Evolutionary conservation across 139 green algal genomes (phyloP).

Genomic region (Chlorella sp.): DNA sequence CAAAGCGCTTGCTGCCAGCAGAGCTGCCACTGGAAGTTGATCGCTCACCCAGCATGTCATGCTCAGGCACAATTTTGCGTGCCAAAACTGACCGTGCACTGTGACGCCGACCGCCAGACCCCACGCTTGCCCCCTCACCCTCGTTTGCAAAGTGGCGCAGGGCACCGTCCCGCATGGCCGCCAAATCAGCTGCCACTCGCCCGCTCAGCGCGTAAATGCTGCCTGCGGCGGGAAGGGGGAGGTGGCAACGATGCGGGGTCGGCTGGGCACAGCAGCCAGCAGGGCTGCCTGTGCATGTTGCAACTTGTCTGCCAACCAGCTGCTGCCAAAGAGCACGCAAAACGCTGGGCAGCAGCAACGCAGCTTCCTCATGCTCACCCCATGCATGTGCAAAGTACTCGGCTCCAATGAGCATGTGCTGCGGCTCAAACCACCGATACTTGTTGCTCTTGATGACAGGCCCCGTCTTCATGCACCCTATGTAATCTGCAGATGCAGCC

Average conservation of each 20-base stretch:
- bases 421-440: slow-evolving; percentile 58
- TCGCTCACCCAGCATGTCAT: background rate
- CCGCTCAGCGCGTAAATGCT: slow-evolving; percentile 65
- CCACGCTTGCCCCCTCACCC: slow-evolving; percentile 18
- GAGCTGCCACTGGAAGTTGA: no score
- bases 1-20: no score
- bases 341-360: no score
- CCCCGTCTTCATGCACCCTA: slow-evolving; percentile 81
- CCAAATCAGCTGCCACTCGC: slow-evolving; percentile 41
- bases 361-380: slow-evolving; percentile 22
- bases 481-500: slow-evolving; percentile 58
- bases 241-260: no score
- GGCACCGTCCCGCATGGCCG: slow-evolving; percentile 17
- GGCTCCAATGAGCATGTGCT: slow-evolving; percentile 58
- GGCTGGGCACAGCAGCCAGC: no score
- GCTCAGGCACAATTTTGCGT: background rate
- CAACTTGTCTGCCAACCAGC: no score
- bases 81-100: background rate
- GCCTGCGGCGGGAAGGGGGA: background rate
- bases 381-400: slow-evolving; percentile 74
- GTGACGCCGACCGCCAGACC: no score
- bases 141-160: slow-evolving; percentile 75
- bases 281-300: no score
- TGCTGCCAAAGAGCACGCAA: no score
- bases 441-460: slow-evolving; percentile 44